A percentile compares a stretch with the other conserved stretches of the same genome.
Evolutionary conservation across 2,329 filamentous ascomycete genomes (phyloP).

Genomic region (Clonostachys rosea): DNA sequence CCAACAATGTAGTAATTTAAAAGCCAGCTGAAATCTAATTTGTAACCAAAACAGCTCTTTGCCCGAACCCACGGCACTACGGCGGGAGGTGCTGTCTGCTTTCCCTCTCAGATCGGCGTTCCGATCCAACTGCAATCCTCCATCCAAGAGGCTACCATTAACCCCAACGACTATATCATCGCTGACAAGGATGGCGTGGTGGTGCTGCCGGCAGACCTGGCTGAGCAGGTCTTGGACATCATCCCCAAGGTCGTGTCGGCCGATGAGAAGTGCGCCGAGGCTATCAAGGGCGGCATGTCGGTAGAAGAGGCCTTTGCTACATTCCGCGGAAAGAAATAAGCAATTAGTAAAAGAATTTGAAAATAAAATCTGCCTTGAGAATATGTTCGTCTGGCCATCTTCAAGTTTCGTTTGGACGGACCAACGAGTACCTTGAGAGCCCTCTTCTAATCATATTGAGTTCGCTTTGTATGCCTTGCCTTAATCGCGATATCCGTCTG

Average conservation of each 20-base stretch:
- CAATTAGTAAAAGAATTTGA: not conserved
- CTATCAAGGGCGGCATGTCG: slow-evolving; percentile 7
- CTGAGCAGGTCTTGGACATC: not conserved
- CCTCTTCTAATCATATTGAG: too few species aligned
- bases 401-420: too few species aligned
- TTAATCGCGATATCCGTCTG: too few species aligned
- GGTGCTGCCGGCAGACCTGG: not conserved
- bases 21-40: not conserved
- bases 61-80: not conserved
- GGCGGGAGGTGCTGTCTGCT: not conserved
- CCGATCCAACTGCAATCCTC: not conserved
- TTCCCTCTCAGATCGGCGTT: not conserved
- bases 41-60: not conserved
- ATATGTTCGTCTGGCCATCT: too few species aligned
- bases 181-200: not conserved
- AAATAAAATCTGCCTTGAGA: not conserved
- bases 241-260: slow-evolving; percentile 3
- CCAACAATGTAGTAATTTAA: not conserved
- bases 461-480: too few species aligned
- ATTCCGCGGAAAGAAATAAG: slow-evolving; percentile 6
- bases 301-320: slow-evolving; percentile 8
- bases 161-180: not conserved
- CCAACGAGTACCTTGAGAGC: too few species aligned
- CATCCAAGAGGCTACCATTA: not conserved
- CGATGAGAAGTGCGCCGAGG: slow-evolving; percentile 9